Evolutionary conservation across 139 green algal genomes (phyloP), one percentile per base, ranked within the genome.

Genomic region (Chlorella sp.): DNA sequence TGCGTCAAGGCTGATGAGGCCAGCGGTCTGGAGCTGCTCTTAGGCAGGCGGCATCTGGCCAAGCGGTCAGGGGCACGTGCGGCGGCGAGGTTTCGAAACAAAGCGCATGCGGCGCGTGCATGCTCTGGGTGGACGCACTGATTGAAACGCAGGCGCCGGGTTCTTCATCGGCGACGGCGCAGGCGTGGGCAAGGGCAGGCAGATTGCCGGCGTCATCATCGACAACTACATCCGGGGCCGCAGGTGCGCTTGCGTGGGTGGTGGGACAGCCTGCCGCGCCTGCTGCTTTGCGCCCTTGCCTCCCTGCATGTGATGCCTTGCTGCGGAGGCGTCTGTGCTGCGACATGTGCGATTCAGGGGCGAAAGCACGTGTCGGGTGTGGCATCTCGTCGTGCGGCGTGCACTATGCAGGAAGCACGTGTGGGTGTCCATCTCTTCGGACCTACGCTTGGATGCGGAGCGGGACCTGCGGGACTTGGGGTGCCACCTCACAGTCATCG

Each of bases 91-190:
- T 55, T 55, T 17, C 42, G 10, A 17, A 55, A 55, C 17, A 17
- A 55, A 10, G 17, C 17, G 42, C 42, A 55, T 55, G 42, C 42
- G 42, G 42, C 42, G 17, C 10, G 10, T 24, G 17, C 42, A 55
- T 55, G 42, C 42, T n/a, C 42, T 55, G 42, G 10, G 10, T 55
- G 42, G 42, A 55, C 17, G n/a, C n/a, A 55, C 42, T 35, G 27
- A 3, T 34, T 68, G 33, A n/a, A n/a, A n/a, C n/a, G n/a, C 81
- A 86, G 76, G 82, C 24, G 85, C 85, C 3, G 89, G 86, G 2
- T 94, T 93, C 71, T 90, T 95, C 82, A 91, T 95, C 30, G 86
- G 85, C 69, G 91, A 97, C 65, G 89, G 89, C 24, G 91, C 91
- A 22, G 92, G 92, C 0, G 89, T 96, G 66, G 92, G 92, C 73